Evolutionary conservation across 495 filamentous ascomycete genomes (phyloP).

Genomic region (Podospora bellae-mahoneyi): DNA sequence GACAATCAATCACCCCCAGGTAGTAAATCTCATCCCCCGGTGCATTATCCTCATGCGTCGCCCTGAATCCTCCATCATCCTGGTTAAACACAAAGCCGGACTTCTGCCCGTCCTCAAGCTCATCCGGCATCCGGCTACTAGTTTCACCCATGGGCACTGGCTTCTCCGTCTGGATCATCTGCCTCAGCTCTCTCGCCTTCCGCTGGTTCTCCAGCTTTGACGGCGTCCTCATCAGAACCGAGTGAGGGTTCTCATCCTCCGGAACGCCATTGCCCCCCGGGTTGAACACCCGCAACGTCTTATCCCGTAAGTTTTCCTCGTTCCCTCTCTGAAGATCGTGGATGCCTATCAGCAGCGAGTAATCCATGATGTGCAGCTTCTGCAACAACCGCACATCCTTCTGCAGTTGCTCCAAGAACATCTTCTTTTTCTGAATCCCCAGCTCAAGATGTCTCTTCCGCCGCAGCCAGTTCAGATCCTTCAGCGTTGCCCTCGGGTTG

Average conservation of each 20-base stretch:
- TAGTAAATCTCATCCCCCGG: constrained; percentile 94
- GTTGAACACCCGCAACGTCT: constrained; percentile 92
- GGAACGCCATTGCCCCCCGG: constrained; percentile 68
- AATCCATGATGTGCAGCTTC: constrained; percentile 94
- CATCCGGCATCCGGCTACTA: constrained; percentile 82
- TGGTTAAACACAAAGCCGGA: constrained; percentile 72
- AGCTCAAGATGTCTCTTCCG: constrained; percentile 81
- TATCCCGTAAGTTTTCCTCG: constrained; percentile 91
- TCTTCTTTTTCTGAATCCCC: constrained; percentile 76
- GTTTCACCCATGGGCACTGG: constrained; percentile 87
- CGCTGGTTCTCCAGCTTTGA: constrained; percentile 90
- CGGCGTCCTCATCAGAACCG: constrained; percentile 80
- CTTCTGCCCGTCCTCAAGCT: constrained; percentile 60
- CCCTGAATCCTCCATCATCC: constrained; percentile 90
- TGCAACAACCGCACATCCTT: constrained; percentile 83
- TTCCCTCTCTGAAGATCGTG: constrained; percentile 88
- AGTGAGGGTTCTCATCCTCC: constrained; percentile 48
- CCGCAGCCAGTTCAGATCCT: constrained; percentile 95
- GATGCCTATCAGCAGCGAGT: constrained; percentile 91
- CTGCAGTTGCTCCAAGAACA: constrained; percentile 85
- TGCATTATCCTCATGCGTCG: constrained; percentile 84
- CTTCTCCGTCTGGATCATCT: constrained; percentile 87
- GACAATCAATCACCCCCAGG: constrained; percentile 93
- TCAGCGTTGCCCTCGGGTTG: constrained; percentile 90
- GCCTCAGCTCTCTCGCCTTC: constrained; percentile 86